A percentile compares a stretch with the other conserved stretches of the same genome.
phyloP scores from a whole-genome alignment of 306 rosid genomes.

The Erythrophleum fordii region DNA sequence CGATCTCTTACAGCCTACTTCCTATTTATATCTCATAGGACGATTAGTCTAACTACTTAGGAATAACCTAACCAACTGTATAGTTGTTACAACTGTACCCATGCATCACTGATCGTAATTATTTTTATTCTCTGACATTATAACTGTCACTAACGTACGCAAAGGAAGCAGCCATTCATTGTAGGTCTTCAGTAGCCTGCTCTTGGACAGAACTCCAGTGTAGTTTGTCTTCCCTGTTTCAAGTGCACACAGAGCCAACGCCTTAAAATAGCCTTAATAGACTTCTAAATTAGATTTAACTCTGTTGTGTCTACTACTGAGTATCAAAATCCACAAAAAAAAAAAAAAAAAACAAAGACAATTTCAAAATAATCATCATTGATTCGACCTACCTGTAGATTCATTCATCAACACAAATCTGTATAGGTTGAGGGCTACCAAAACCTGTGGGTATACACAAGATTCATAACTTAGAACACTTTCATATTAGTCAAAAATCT shows the following conservation, averaged over 20 bases:
- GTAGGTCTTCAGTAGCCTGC: slow-evolving; percentile 44
- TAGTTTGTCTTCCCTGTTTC: slow-evolving; percentile 70
- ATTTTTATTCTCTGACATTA: slow-evolving; percentile 44
- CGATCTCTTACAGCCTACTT: too few relatives aligned
- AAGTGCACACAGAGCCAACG: slow-evolving; percentile 22
- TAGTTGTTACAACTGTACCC: too few relatives aligned
- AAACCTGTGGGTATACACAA: slow-evolving; percentile 54
- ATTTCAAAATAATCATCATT: slow-evolving; percentile 12
- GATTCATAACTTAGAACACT: slow-evolving; percentile 3
- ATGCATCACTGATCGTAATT: too few relatives aligned
- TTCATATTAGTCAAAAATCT: slow-evolving; percentile 11
- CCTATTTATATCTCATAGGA: too few relatives aligned
- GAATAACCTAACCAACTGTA: too few relatives aligned
- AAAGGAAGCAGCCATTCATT: slow-evolving; percentile 58
- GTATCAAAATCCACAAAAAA: neutral
- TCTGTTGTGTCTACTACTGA: neutral
- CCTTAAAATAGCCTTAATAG: neutral
- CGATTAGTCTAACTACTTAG: too few relatives aligned
- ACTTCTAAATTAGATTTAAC: neutral
- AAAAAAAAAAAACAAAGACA: neutral
- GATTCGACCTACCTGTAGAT: slow-evolving; percentile 63
- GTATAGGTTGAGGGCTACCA: slow-evolving; percentile 89
- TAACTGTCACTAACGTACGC: slow-evolving; percentile 50
- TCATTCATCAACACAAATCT: slow-evolving; percentile 78
- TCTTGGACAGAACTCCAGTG: slow-evolving; percentile 57